phyloP scores from a whole-genome alignment of 768 basidiomycete species.

The Candolleomyces eurysporus region DNA sequence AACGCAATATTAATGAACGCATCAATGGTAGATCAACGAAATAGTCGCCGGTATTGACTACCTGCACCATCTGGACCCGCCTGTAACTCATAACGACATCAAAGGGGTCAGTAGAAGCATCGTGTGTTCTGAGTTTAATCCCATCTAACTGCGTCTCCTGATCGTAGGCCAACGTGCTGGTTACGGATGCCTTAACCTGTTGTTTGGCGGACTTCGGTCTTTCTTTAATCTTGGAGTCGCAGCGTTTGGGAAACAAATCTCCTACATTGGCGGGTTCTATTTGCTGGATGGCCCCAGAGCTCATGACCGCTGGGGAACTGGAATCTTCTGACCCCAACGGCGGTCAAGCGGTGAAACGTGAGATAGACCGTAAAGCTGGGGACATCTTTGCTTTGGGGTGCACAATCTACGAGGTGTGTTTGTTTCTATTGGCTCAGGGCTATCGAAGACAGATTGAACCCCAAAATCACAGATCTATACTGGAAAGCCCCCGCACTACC shows the following conservation, averaged over 20 bases:
- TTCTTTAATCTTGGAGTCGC: slow-evolving; percentile 18
- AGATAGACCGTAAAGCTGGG: slow-evolving; percentile 8
- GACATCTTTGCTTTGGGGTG: slow-evolving; percentile 21
- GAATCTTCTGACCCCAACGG: not conserved
- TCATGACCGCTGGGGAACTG: slow-evolving; percentile 4
- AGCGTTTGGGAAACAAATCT: slow-evolving; percentile 8
- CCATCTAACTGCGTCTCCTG: not conserved
- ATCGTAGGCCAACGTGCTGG: slow-evolving; percentile 18
- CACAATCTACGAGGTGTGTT: slow-evolving; percentile 18
- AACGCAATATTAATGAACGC: not conserved
- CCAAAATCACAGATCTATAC: not conserved
- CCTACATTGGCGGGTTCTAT: slow-evolving; percentile 14
- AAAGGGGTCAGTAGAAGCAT: slow-evolving; percentile 32
- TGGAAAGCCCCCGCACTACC: not conserved
- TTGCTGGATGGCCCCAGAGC: slow-evolving; percentile 19
- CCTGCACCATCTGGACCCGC: slow-evolving; percentile 36
- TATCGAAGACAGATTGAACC: not conserved
- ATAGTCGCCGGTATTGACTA: slow-evolving; percentile 36
- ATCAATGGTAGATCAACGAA: slow-evolving; percentile 20
- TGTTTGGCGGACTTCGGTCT: slow-evolving; percentile 21
- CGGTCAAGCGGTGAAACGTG: not conserved
- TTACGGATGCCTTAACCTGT: slow-evolving; percentile 16
- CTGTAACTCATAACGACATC: slow-evolving; percentile 40
- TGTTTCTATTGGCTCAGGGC: not conserved
- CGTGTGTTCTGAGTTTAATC: not conserved